These are phyloP conservation scores for Gomphus bonarii DNA, from an alignment of 1,284 basidiomycete genomes.

Conservation along the genomic window DNA sequence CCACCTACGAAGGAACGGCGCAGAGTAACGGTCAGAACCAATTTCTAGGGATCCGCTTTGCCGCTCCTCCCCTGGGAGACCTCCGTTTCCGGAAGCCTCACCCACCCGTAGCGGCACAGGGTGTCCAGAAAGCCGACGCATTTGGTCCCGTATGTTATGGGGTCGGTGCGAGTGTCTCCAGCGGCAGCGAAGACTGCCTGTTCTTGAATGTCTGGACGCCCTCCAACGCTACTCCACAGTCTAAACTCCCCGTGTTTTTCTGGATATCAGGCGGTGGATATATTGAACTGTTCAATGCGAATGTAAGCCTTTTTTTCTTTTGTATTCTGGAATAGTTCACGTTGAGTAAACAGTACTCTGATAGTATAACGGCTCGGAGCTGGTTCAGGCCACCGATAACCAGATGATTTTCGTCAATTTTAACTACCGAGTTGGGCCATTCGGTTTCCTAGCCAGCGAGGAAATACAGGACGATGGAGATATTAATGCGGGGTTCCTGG, in stretches of 20 bases:
- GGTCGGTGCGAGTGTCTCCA: neutral
- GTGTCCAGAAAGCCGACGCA: slow-evolving; percentile 4
- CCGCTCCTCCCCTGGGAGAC: slow-evolving; percentile 20
- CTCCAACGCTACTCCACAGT: slow-evolving; percentile 15
- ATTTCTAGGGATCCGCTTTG: slow-evolving; percentile 22
- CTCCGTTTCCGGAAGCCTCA: slow-evolving; percentile 19
- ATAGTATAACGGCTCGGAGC: slow-evolving; percentile 12
- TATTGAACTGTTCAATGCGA: slow-evolving; percentile 11
- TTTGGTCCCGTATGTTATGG: slow-evolving; percentile 6
- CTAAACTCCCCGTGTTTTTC: slow-evolving; percentile 23
- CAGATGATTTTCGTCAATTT: slow-evolving; percentile 23
- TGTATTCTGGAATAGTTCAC: neutral
- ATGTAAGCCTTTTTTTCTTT: slow-evolving; percentile 4
- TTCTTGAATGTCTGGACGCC: slow-evolving; percentile 27
- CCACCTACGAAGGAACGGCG: slow-evolving; percentile 14
- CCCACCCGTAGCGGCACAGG: slow-evolving; percentile 5
- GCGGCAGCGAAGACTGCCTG: slow-evolving; percentile 27
- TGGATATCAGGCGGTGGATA: slow-evolving; percentile 29
- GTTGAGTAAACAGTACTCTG: neutral
- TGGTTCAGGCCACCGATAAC: slow-evolving; percentile 13
- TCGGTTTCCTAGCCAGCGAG: slow-evolving; percentile 24
- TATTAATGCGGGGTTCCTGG: slow-evolving; percentile 20
- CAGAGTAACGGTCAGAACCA: slow-evolving; percentile 15
- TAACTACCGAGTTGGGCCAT: slow-evolving; percentile 28
- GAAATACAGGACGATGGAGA: slow-evolving; percentile 19